Conservation (phyloP, 106 monocot genomes). For the Dendrobium chrysotoxum region DNA sequence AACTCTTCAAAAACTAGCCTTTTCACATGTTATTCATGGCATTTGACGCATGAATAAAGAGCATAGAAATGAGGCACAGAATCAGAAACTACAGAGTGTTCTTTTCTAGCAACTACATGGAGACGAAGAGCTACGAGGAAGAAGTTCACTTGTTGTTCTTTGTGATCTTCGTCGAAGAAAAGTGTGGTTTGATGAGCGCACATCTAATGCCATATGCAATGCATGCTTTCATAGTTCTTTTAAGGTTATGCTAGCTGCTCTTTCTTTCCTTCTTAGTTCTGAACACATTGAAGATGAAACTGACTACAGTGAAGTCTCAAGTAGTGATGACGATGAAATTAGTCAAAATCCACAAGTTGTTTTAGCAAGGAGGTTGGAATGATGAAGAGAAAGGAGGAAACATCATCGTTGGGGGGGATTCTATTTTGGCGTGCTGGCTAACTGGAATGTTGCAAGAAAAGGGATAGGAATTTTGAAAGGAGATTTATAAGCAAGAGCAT, state of each 20-base stretch:
- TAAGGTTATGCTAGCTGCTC: constrained; percentile 78
- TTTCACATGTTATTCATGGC: constrained; percentile 65
- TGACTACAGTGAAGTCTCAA: constrained; percentile 62
- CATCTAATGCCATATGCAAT: constrained; percentile 84
- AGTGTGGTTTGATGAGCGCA: constrained; percentile 95
- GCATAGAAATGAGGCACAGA: constrained; percentile 67
- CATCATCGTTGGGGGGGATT: no score
- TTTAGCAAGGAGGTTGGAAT: constrained; percentile 65
- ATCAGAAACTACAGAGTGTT: constrained; percentile 70
- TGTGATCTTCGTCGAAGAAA: constrained; percentile 92
- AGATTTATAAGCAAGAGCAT: constrained; percentile 28
- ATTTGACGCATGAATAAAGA: constrained; percentile 90
- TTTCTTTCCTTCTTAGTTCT: constrained; percentile 86
- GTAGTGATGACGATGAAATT: constrained; percentile 71
- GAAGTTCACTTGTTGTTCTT: constrained; percentile 63
- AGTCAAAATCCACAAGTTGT: constrained; percentile 45
- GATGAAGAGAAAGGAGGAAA: no score
- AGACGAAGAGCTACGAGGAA: constrained; percentile 70
- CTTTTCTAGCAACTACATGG: constrained; percentile 60
- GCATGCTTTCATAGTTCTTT: constrained; percentile 79
- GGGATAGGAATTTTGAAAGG: no score
- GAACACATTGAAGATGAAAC: constrained; percentile 41
- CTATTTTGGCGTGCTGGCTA: no score
- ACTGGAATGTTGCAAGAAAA: no score
- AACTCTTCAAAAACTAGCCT: constrained; percentile 45